Conservation (phyloP, 108 stramenopile genomes). For the Cylindrotheca closterium region DNA sequence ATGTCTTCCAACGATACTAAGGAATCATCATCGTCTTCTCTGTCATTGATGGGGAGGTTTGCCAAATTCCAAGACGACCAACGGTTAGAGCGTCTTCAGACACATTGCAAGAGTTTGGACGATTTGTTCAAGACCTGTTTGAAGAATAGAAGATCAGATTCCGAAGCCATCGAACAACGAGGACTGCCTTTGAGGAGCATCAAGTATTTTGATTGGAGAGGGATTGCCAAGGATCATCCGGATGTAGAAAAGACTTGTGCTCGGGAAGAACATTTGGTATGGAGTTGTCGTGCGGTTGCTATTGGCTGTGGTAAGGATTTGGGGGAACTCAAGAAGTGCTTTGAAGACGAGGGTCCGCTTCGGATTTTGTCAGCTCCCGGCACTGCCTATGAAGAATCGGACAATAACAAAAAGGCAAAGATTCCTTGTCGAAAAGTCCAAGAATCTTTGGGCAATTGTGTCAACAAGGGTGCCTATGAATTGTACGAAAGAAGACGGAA, state of each 20-base stretch:
- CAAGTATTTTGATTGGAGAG: slow-evolving; percentile 51
- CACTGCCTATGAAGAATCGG: slow-evolving; percentile 26
- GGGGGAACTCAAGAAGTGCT: slow-evolving; percentile 28
- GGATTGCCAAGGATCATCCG: slow-evolving; percentile 1
- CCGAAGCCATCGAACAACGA: background rate
- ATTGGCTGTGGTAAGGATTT: slow-evolving; percentile 42
- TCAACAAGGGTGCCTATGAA: slow-evolving; percentile 13
- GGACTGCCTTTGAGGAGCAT: slow-evolving; percentile 20
- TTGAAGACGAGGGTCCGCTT: slow-evolving; percentile 23
- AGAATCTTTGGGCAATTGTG: slow-evolving; percentile 30
- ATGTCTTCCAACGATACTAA: too few relatives aligned
- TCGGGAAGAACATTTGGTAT: slow-evolving; percentile 45
- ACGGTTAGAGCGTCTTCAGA: slow-evolving; percentile 35
- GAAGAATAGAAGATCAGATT: slow-evolving; percentile 5
- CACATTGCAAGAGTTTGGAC: slow-evolving; percentile 26
- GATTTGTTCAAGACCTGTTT: slow-evolving; percentile 25
- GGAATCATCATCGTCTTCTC: too few relatives aligned
- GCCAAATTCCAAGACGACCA: slow-evolving; percentile 32
- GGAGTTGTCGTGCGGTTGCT: slow-evolving; percentile 46
- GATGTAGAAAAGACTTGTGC: slow-evolving; percentile 25
- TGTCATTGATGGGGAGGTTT: too few relatives aligned
- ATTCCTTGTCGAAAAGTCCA: slow-evolving; percentile 34
- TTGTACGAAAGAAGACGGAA: slow-evolving; percentile 27
- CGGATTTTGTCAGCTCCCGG: slow-evolving; percentile 11
- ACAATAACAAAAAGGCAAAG: background rate